Evolutionary conservation across 176 grass and related monocot genomes (phyloP), one percentile per base, ranked within the genome.

Genomic region (Luzula sylvatica): DNA sequence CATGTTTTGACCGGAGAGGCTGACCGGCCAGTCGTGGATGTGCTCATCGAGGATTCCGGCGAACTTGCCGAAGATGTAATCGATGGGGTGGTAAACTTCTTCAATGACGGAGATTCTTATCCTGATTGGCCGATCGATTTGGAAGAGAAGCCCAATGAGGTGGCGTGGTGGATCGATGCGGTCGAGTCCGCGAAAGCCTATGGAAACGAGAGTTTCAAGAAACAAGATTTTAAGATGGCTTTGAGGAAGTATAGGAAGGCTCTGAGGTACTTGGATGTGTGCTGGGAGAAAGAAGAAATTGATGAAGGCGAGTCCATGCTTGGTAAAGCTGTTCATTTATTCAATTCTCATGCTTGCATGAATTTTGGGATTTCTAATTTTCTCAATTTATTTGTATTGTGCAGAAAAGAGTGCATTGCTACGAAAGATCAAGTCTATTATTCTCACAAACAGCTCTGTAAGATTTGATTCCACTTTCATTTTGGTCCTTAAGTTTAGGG

Each of bases 231-330:
- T 53, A 98, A 98, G 56, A 76, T 80, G 54, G 86, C 92, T 71
- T 65, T 90, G 46, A 90, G 86, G 61, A 98, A 98, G 65, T 98
- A 98, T 55, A 82, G 85, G 68, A 98, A 98, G 74, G 78, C 85
- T 62, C 66, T 98, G 43, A 77, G 81, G 19, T 98, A 90, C 51
- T 79, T 98, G 65, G 92, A 98, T 56, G 68, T 90, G 76, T 90
- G 92, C 71, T 90, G 92, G 92, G 86, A 98, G 55, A 98, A 98
- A 72, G 92, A 98, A 80, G 92, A 87, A 65, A 98, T 98, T 68
- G 85, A 98, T 46, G 92, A 98, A 87, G 92, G 85, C 38, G 51
- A 59, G 43, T 64, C 60, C 29, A 47, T 64, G 26, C 60, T 64
- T 27, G 15, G 43, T 49, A 35, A 20, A 35, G 52, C 18, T 4